Evolutionary conservation across 768 basidiomycete species (phyloP), one percentile per base, ranked within the genome.

Genomic region (Neoboletus magnificus): DNA sequence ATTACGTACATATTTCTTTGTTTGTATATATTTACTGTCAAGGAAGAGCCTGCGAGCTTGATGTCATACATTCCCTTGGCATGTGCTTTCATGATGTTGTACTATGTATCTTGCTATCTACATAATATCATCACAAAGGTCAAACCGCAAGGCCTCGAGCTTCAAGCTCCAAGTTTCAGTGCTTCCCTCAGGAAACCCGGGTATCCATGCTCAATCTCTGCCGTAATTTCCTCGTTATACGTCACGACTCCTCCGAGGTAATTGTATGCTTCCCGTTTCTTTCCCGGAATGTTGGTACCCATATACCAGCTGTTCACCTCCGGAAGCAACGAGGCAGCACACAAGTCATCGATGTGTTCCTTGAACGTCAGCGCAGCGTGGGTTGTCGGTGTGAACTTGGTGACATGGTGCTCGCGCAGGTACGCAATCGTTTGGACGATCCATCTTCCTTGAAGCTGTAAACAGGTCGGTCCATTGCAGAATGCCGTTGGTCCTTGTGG

Each of bases 401-500:
- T 62, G 35, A 62, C 42, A 5, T 4, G 7, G 23, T 62, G 45
- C 10, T 62, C 30, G 29, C 48, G 44, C 5, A 62, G n/a, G 41
- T 59, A 55, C 3, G 5, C 13, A 9, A 62, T 55, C 35, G 61
- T 62, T 27, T 53, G 32, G 15, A 27, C 39, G 33, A 62, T 30
- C 61, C 61, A 63, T 4, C 4, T 16, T 1, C 58, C 25, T 36
- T 63, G 53, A 18, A 57, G 3, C 2, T 56, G 20, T 12, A 42
- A 0, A 29, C 57, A 63, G 5, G 50, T 55, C 2, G 54, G 54
- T 9, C 37, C 62, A n/a, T 39, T 63, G 32, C 57, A 44, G 13
- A 62, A 32, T 1, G 56, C 29, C 2, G 61, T 50, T 6, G 56
- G 60, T 23, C 53, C 60, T 1, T 58, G 61, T 9, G 61, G 61